Evolutionary conservation across 306 rosid genomes (phyloP).

Genomic region (Carpinus fangiana): DNA sequence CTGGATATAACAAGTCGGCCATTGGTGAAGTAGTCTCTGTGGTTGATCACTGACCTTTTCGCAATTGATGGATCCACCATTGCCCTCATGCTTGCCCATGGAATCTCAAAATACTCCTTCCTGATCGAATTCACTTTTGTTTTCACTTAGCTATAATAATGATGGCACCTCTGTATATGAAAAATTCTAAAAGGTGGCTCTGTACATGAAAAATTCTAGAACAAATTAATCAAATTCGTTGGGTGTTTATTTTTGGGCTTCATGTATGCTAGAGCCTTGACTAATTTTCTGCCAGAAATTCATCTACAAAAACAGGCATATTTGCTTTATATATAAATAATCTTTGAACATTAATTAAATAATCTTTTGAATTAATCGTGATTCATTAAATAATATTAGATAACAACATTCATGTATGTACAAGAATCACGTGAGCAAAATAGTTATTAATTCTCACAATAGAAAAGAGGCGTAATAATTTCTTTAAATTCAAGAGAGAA

Average conservation of each 20-base stretch:
- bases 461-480: neutral
- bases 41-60: slow-evolving; percentile 61
- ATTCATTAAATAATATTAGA: too few relatives aligned
- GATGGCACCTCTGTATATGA: slow-evolving; percentile 1
- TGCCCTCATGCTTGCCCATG: slow-evolving; percentile 79
- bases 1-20: slow-evolving; percentile 44
- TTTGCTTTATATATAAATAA: too few relatives aligned
- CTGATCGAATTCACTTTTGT: slow-evolving; percentile 35
- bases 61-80: slow-evolving; percentile 82
- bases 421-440: neutral
- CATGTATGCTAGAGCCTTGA: too few relatives aligned
- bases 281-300: neutral
- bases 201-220: too few relatives aligned
- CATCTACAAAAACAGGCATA: neutral
- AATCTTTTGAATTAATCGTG: too few relatives aligned
- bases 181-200: slow-evolving; percentile 16
- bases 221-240: neutral
- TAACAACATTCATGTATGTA: too few relatives aligned
- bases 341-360: too few relatives aligned
- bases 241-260: neutral
- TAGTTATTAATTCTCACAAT: neutral
- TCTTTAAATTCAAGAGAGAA: neutral
- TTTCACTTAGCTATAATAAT: slow-evolving; percentile 20
- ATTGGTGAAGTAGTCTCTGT: slow-evolving; percentile 57
- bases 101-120: slow-evolving; percentile 86